Evolutionary conservation across 495 filamentous ascomycete species (phyloP), one percentile per base, ranked within the genome.

Genomic region (Daldinia caldariorum): DNA sequence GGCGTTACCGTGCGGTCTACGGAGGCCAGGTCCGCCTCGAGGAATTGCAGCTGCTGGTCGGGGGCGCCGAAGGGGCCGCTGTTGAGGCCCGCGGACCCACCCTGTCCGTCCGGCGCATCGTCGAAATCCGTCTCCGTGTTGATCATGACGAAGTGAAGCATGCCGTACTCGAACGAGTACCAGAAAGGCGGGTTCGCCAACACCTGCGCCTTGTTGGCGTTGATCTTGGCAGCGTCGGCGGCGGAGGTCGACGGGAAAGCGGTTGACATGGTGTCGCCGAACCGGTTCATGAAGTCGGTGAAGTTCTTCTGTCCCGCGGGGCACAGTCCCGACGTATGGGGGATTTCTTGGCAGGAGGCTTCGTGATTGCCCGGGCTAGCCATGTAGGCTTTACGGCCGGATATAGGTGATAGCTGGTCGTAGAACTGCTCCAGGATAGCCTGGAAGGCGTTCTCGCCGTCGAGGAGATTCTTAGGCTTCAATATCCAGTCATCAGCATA

Each of bases 151-250:
- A 85, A 73, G 76, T 89, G 87, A 6, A 80, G 80, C 82, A 87
- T 84, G 67, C 87, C 87, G 77, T 88, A 87, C 54, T 89, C 86
- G 74, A 89, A 89, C 0, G 86, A 88, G 75, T 87, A 89, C 87
- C 87, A 89, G 78, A 89, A 89, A 0, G 87, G 87, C 1, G 87
- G 87, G 32, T 86, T 83, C 3, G 87, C 78, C 4, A 87, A 80
- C 29, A 63, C 45, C 5, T 77, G 71, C 3, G 87, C 87, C 66
- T 81, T 78, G 51, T 79, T 78, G 14, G 86, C 86, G 38, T 79
- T 77, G 14, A 79, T 59, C 29, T 79, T 79, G 0, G 86, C 86
- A 1, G 79, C 79, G 13, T 71, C 68, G 58, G 80, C 79, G 0
- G 78, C 64, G 0, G 85, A 85, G 0, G 75, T 78, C 0, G 84